These are phyloP conservation scores for Tetrapisispora pingtungensis DNA, from an alignment of 805 yeast genomes.

Conservation along the genomic window DNA sequence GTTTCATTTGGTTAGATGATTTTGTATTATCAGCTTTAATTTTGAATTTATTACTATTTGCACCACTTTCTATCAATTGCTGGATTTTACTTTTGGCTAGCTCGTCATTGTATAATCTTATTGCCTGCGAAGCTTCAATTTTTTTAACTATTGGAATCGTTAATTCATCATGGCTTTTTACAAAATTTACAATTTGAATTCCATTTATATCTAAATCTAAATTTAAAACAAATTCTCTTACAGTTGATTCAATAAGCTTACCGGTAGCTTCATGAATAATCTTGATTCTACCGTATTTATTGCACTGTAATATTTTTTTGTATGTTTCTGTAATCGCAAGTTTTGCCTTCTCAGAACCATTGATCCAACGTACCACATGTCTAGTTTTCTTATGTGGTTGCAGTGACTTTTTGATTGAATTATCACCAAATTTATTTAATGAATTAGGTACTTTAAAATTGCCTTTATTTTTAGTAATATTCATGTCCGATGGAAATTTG, in stretches of 20 bases:
- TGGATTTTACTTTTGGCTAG: conserved; percentile 18
- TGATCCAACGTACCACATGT: conserved; percentile 17
- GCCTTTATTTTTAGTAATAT: neutral
- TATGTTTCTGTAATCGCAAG: conserved; percentile 20
- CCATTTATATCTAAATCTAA: conserved; percentile 20
- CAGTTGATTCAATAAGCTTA: conserved; percentile 12
- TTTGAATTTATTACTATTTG: conserved; percentile 6
- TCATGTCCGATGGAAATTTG: neutral
- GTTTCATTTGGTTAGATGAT: conserved; percentile 31
- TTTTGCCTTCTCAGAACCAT: conserved; percentile 26
- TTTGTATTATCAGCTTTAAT: conserved; percentile 8
- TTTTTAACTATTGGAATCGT: conserved; percentile 21
- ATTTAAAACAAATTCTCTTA: conserved; percentile 19
- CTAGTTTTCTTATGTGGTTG: conserved; percentile 3
- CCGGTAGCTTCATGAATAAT: conserved; percentile 15
- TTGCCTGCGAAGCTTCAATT: conserved; percentile 18
- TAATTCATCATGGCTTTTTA: conserved; percentile 8
- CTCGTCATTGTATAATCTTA: conserved; percentile 22
- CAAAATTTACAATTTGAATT: conserved; percentile 18
- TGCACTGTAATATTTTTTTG: conserved; percentile 15
- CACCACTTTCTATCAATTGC: conserved; percentile 19
- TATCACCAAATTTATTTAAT: too few species aligned
- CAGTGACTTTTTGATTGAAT: too few species aligned
- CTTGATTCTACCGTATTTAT: conserved; percentile 19
- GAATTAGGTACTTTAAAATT: neutral